Conservation (phyloP, 2,329 filamentous ascomycete genomes). For the Emericellopsis atlantica region DNA sequence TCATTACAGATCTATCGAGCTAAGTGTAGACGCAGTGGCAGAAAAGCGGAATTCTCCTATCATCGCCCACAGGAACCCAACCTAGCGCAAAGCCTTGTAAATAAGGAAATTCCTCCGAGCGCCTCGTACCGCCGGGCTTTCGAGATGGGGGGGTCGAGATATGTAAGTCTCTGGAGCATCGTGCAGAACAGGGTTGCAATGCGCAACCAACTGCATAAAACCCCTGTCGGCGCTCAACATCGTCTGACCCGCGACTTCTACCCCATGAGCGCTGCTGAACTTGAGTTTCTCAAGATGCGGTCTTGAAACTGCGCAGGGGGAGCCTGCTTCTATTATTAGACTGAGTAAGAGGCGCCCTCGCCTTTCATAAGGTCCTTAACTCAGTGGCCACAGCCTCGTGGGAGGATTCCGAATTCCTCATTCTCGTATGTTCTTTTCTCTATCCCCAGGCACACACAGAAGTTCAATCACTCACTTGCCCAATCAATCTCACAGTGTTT, state of each 20-base stretch:
- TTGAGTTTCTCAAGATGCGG: not conserved
- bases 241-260: not conserved
- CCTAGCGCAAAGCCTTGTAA: no score
- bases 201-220: not conserved
- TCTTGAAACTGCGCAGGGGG: not conserved
- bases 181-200: not conserved
- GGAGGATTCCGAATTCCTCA: not conserved
- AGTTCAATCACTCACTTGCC: not conserved
- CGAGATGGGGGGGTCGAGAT: not conserved
- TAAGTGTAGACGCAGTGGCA: no score
- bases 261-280: not conserved
- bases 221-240: not conserved
- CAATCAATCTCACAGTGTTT: not conserved
- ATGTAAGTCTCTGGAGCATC: not conserved
- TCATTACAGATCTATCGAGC: no score
- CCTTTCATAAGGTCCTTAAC: not conserved
- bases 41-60: no score
- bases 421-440: not conserved
- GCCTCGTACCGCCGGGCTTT: no score
- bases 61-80: no score
- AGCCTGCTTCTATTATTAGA: not conserved
- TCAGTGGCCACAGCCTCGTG: no score
- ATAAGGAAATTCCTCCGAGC: no score
- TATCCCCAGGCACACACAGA: not conserved
- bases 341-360: not conserved